Conservation (phyloP, 2,329 filamentous ascomycete genomes). For the Trichoderma sp. region DNA sequence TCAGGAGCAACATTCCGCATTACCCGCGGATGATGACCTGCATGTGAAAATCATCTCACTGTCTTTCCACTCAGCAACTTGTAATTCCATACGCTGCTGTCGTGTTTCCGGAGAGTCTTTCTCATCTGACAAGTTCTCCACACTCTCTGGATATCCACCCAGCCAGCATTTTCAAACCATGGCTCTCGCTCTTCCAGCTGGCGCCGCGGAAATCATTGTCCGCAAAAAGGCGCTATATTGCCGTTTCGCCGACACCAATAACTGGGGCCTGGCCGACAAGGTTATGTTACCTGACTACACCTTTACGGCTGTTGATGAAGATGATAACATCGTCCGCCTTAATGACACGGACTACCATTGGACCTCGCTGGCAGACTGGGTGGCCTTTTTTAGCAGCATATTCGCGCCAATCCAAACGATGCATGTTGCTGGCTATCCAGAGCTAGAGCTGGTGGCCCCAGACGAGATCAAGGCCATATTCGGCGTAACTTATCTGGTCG, state of each 20-base stretch:
- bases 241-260: not conserved
- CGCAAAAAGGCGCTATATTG: slow-evolving; percentile 5
- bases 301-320: not conserved
- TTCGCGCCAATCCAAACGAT: not conserved
- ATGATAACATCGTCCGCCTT: not conserved
- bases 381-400: not conserved
- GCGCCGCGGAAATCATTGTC: slow-evolving; percentile 5
- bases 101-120: not conserved
- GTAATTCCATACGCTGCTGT: no score
- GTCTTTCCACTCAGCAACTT: not conserved
- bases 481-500: not conserved
- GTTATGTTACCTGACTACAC: not conserved
- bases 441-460: not conserved
- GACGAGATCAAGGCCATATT: not conserved
- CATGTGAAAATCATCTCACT: not conserved
- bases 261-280: not conserved
- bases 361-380: not conserved
- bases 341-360: not conserved
- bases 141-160: not conserved
- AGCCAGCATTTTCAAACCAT: not conserved
- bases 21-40: not conserved
- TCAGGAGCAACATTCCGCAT: not conserved
- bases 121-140: not conserved
- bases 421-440: not conserved
- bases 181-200: not conserved